These are phyloP conservation scores for Prunella vulgaris DNA, from an alignment of 257 asterid species.

Conservation along the genomic window DNA sequence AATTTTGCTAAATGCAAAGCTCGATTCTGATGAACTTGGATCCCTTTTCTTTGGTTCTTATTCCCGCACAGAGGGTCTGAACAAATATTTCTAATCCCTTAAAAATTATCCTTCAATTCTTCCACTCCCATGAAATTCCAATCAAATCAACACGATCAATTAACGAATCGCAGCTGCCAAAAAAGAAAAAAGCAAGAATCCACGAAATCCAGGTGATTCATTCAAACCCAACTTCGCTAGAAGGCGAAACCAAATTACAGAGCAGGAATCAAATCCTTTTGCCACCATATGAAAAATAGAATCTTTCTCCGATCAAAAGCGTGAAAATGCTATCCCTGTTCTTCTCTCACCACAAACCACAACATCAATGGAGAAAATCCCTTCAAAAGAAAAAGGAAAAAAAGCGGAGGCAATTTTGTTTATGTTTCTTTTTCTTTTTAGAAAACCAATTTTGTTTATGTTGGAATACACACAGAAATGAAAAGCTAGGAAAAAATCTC, in stretches of 20 bases:
- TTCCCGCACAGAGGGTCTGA: background rate
- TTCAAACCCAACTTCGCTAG: background rate
- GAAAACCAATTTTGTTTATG: background rate
- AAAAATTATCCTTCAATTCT: constrained; percentile 7
- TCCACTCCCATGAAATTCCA: constrained; percentile 18
- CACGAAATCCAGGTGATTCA: constrained; percentile 2
- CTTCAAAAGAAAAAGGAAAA: background rate
- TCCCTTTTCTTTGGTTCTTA: background rate
- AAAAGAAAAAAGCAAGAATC: background rate
- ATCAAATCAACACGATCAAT: constrained; percentile 10
- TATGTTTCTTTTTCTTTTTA: too few species aligned
- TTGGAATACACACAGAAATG: constrained; percentile 2
- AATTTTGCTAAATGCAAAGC: background rate
- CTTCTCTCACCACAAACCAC: background rate
- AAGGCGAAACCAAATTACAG: constrained; percentile 1
- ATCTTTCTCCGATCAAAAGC: constrained; percentile 8
- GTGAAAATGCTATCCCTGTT: constrained; percentile 14
- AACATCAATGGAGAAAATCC: constrained; percentile 15
- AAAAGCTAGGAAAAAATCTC: constrained; percentile 18
- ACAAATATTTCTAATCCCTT: background rate
- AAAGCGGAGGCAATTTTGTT: background rate
- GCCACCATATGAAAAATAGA: constrained; percentile 11
- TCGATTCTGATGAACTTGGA: constrained; percentile 10
- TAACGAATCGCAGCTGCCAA: constrained; percentile 6
- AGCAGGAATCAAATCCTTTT: constrained; percentile 14